Evolutionary conservation across 805 yeast species (phyloP), one percentile per base, ranked within the genome.

Genomic region (Wickerhamiella slavikovae): DNA sequence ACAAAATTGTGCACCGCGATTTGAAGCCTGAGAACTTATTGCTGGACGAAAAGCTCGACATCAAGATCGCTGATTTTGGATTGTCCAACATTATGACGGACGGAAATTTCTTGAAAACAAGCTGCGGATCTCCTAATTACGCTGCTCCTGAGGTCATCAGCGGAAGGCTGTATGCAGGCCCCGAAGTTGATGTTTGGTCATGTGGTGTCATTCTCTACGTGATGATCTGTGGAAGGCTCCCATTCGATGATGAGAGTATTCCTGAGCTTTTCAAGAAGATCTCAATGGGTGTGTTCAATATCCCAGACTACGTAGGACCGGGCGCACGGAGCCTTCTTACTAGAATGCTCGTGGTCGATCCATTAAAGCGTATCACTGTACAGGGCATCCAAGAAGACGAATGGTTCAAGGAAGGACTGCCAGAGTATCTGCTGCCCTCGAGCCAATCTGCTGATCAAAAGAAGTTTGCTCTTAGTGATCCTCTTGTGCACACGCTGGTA

Each of bases 151-250:
- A 83, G 53, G 95, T 83, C 17, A 83, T 83, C 34, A 70, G 83
- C 36, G 95, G 95, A 21, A 80, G 85, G 49, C 61, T 85, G 31
- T 85, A 83, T 43, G 96, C 95, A 2, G 96, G 96, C 7, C 95
- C 96, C 3, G 95, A 85, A 53, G 95, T 85, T 28, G 96, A 83
- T 51, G 94, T 83, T 32, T 83, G 96, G 96, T 76, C 92, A 0
- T 77, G 93, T 47, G 96, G 96, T 44, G 95, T 85, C 23, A 82
- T 85, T 28, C 58, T 83, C 31, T 85, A 83, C 43, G 96, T 83
- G 31, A 83, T 83, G 95, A 61, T 85, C 30, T 83, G 94, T 53
- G 94, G 96, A 23, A 62, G 95, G 42, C 62, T 83, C 43, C 96
- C 96, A 10, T 83, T 83, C 50, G 96, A 83, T 53, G 96, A 83